A percentile compares a stretch with the other conserved stretches of the same genome.
phyloP scores from a whole-genome alignment of 106 monocot genomes.

The Platanthera zijinensis region DNA sequence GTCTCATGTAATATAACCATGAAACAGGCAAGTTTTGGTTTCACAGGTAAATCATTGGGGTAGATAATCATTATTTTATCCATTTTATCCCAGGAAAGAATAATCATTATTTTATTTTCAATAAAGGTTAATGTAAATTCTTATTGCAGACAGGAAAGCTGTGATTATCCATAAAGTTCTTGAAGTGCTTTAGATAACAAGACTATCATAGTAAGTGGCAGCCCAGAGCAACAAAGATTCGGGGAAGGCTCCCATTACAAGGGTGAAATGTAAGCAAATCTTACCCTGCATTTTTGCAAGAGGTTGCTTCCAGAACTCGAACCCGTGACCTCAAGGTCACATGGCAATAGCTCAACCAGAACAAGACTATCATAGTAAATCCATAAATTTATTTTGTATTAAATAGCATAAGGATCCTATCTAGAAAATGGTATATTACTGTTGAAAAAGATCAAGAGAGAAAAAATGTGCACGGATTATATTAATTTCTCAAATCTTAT shows the following conservation, averaged over 20 bases:
- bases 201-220: too few species aligned
- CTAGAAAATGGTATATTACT: background rate
- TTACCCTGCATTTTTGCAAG: too few species aligned
- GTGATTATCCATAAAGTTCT: background rate
- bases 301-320: too few species aligned
- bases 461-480: too few species aligned
- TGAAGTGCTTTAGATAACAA: background rate
- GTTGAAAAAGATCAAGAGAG: too few species aligned
- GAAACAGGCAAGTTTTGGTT: background rate
- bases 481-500: too few species aligned
- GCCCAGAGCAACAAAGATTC: too few species aligned
- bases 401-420: background rate
- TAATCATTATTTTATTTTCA: background rate
- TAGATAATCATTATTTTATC: background rate
- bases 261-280: too few species aligned
- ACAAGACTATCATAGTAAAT: background rate
- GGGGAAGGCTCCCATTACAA: too few species aligned
- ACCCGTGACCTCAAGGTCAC: too few species aligned
- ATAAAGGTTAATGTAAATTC: background rate
- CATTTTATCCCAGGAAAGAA: background rate
- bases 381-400: background rate
- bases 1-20: background rate
- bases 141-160: background rate
- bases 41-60: background rate
- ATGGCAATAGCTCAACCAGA: background rate